A percentile compares a stretch with the other conserved stretches of the same genome.
Conservation (phyloP, 2,329 filamentous ascomycete species). For the Hymenoscyphus infarciens region DNA sequence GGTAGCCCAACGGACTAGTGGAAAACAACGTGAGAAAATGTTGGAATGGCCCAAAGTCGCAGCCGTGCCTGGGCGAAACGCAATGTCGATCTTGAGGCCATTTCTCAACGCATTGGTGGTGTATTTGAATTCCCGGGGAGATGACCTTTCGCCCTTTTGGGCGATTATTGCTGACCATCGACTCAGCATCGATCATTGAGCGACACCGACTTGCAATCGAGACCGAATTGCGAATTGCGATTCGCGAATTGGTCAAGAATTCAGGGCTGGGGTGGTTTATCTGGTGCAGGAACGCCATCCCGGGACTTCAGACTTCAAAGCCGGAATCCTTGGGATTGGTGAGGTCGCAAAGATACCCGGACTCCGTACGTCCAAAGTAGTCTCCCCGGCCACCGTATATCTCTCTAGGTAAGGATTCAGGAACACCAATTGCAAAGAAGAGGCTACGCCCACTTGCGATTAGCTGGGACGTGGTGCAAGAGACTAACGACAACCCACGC, state of each 20-base stretch:
- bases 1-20: background rate
- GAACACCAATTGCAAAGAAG: background rate
- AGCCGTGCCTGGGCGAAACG: background rate
- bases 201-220: background rate
- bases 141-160: background rate
- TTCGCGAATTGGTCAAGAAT: background rate
- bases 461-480: background rate
- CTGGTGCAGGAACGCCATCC: background rate
- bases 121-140: background rate
- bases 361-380: too few species aligned
- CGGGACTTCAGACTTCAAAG: background rate
- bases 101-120: background rate
- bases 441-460: background rate
- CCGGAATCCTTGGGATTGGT: slow-evolving; percentile 1
- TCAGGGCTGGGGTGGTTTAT: background rate
- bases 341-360: background rate
- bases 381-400: background rate
- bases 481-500: background rate
- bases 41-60: background rate
- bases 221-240: too few species aligned
- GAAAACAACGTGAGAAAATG: background rate
- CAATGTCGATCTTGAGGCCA: background rate
- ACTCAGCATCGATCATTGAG: background rate
- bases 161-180: background rate
- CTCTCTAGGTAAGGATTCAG: background rate